These are phyloP conservation scores for Polytrichum commune DNA, from an alignment of 225 moss, liverwort and hornwort genomes.

Conservation along the genomic window DNA sequence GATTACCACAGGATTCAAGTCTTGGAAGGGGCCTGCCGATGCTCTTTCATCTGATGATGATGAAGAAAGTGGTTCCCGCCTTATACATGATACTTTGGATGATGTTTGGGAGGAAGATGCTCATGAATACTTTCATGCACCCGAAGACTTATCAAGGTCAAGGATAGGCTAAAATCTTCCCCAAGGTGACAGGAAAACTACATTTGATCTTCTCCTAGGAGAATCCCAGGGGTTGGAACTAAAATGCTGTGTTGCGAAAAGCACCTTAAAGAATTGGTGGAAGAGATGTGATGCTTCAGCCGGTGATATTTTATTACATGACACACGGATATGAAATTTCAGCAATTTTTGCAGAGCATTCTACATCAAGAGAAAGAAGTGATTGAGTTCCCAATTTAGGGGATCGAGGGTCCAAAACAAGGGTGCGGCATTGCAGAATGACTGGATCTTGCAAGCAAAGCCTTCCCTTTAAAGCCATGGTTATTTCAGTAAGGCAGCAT, in stretches of 20 bases:
- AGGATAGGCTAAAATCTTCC: constrained; percentile 29
- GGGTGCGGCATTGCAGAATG: too few species aligned
- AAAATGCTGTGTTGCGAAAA: constrained; percentile 2
- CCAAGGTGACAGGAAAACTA: background rate
- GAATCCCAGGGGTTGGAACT: background rate
- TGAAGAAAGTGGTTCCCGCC: constrained; percentile 36
- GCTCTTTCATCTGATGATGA: constrained; percentile 59
- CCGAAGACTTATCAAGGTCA: constrained; percentile 41
- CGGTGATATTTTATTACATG: too few species aligned
- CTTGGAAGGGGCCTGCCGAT: constrained; percentile 73
- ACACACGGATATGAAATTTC: too few species aligned
- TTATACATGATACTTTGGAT: constrained; percentile 44
- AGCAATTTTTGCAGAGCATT: too few species aligned
- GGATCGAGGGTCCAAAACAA: too few species aligned
- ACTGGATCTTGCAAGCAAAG: too few species aligned
- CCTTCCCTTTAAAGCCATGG: too few species aligned
- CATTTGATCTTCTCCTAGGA: background rate
- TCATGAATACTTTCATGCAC: constrained; percentile 46
- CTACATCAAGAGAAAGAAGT: too few species aligned
- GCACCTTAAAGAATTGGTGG: background rate
- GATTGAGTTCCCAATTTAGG: too few species aligned
- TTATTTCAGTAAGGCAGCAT: too few species aligned
- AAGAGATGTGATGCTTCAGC: background rate
- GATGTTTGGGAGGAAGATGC: constrained; percentile 83
- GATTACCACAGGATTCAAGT: constrained; percentile 59